Evolutionary conservation across 1,284 basidiomycete species (phyloP), one percentile per base, ranked within the genome.

Genomic region (Blastosporella zonata): DNA sequence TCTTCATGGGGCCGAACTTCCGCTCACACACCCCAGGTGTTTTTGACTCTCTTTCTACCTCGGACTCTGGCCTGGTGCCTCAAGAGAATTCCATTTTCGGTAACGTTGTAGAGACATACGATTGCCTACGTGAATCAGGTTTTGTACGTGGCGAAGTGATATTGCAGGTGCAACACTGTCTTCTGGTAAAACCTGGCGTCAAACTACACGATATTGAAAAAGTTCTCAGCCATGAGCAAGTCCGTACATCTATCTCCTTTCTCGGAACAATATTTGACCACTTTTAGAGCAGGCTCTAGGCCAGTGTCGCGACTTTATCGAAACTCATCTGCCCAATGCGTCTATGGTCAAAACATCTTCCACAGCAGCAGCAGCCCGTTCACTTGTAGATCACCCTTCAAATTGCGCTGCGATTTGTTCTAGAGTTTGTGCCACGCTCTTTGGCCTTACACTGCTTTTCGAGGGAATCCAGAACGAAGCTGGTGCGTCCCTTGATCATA

Each of bases 11-110:
- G 57, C 49, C 17, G 36, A 36, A 15, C 39, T 36, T 5, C 25
- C 35, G 25, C 44, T 54, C 31, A 52, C 33, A 10, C n/a, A 45
- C 36, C 35, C 20, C 55, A 90, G 87, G 77, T 54, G 78, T 83
- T 18, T 81, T 83, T 50, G 59, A 72, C 36, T 65, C 74, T 7
- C 63, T 90, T 18, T 70, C 60, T 7, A 52, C 61, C 3, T 46
- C 53, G 6, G 50, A 65, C 31, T 58, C 80, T 40, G 86, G 75
- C 17, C 70, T 90, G 8, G 69, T 90, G 17, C 88, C 87, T 12
- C 82, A 86, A 62, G 88, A 90, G 65, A 90, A 90, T 59, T 81
- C 80, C 20, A 84, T 80, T 28, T 84, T 81, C 56, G 87, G 87
- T 8, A 69, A 69, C n/a, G 87, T 90, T 6, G 66, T 79, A 13